Evolutionary conservation across 176 grass and related monocot genomes (phyloP).

Genomic region (Poa pratensis): DNA sequence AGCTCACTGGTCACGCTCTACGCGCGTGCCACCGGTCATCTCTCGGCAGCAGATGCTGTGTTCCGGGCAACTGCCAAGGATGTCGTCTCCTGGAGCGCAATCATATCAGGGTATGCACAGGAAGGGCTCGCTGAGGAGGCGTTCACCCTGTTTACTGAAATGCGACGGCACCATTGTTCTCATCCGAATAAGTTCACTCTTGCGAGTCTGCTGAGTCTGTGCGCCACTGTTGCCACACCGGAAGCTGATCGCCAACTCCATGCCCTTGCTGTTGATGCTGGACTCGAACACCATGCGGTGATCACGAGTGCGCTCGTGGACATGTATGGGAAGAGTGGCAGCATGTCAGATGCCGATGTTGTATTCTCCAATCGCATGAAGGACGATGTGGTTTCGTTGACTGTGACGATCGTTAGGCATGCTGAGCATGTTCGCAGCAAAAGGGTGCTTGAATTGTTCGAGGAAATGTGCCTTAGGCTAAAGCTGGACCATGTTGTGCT

Average conservation of each 20-base stretch:
- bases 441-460: slow-evolving; percentile 49
- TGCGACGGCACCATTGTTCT: slow-evolving; percentile 40
- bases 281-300: slow-evolving; percentile 49
- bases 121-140: slow-evolving; percentile 47
- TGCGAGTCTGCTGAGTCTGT: background rate
- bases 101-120: slow-evolving; percentile 59
- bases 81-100: slow-evolving; percentile 67
- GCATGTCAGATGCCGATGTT: slow-evolving; percentile 50
- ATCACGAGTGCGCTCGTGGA: slow-evolving; percentile 51
- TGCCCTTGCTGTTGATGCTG: slow-evolving; percentile 37
- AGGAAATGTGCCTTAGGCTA: slow-evolving; percentile 52
- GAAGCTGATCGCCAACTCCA: slow-evolving; percentile 59
- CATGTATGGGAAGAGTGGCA: slow-evolving; percentile 71
- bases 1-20: slow-evolving; percentile 45
- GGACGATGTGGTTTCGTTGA: slow-evolving; percentile 66
- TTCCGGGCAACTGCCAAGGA: slow-evolving; percentile 59
- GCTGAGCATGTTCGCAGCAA: slow-evolving; percentile 51
- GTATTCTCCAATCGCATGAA: slow-evolving; percentile 36
- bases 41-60: slow-evolving; percentile 40
- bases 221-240: too few species aligned
- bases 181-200: slow-evolving; percentile 57
- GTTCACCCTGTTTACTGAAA: slow-evolving; percentile 54
- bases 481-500: slow-evolving; percentile 58
- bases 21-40: slow-evolving; percentile 24
- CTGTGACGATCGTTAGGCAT: slow-evolving; percentile 57